A percentile compares a stretch with the other conserved stretches of the same genome.
Conservation (phyloP, 108 stramenopile species). For the Nannochloropsis salina region DNA sequence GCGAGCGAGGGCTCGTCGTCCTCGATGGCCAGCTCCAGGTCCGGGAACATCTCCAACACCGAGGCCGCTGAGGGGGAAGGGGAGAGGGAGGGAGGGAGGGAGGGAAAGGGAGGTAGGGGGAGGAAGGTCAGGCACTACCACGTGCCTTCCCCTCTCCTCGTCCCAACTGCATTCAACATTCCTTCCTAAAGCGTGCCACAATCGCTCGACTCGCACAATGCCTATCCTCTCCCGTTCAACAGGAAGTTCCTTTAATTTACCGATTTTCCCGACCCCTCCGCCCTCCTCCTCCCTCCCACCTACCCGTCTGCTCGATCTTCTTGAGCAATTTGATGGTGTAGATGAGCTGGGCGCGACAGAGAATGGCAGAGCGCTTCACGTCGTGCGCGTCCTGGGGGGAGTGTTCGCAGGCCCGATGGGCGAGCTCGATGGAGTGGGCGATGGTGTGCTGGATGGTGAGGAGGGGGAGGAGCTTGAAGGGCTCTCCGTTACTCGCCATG, state of each 20-base stretch:
- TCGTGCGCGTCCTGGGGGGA: constrained; percentile 24
- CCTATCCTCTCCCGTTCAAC: too few species aligned
- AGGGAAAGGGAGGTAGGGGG: neutral
- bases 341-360: constrained; percentile 48
- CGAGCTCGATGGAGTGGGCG: constrained; percentile 24
- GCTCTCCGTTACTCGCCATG: neutral
- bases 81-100: neutral
- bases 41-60: constrained; percentile 53
- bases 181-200: neutral
- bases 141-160: neutral
- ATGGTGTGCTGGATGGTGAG: constrained; percentile 31
- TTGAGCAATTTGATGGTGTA: constrained; percentile 54
- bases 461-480: constrained; percentile 15
- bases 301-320: constrained; percentile 50
- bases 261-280: neutral
- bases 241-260: neutral
- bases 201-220: neutral
- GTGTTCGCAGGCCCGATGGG: constrained; percentile 22
- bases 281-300: neutral
- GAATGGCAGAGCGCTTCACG: constrained; percentile 37
- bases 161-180: neutral
- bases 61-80: neutral
- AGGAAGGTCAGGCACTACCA: neutral
- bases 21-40: constrained; percentile 52
- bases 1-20: constrained; percentile 50